Evolutionary conservation across 2,329 filamentous ascomycete genomes (phyloP).

Genomic region (Lecanicillium sp.): DNA sequence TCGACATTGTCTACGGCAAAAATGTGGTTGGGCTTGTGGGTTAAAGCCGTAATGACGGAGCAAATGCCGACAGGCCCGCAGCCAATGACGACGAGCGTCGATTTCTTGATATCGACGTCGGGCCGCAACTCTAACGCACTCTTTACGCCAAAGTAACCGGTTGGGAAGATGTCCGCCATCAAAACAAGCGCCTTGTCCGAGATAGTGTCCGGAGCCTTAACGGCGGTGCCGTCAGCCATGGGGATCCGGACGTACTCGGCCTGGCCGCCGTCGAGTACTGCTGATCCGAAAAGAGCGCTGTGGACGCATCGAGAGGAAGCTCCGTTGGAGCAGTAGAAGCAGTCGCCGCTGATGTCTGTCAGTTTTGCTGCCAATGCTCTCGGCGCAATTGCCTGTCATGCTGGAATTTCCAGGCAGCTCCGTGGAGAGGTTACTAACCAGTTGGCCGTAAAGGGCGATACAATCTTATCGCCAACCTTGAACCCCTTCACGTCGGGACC

Average conservation of each 20-base stretch:
- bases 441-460: constrained; percentile 75
- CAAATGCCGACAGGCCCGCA: constrained; percentile 84
- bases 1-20: constrained; percentile 75
- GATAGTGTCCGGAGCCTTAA: constrained; percentile 60
- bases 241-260: constrained; percentile 79
- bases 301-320: constrained; percentile 71
- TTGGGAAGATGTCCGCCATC: constrained; percentile 92
- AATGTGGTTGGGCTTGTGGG: constrained; percentile 66
- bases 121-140: constrained; percentile 64
- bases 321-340: constrained; percentile 77
- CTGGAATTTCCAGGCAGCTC: no score
- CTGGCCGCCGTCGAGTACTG: constrained; percentile 66
- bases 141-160: constrained; percentile 73
- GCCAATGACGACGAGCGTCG: constrained; percentile 72
- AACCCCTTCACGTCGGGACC: constrained; percentile 63
- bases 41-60: constrained; percentile 69
- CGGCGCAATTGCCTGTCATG: not conserved
- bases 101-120: constrained; percentile 28
- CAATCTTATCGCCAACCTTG: constrained; percentile 67
- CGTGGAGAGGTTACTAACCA: constrained; percentile 49
- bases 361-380: not conserved
- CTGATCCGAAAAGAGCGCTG: constrained; percentile 61
- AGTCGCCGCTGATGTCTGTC: constrained; percentile 36
- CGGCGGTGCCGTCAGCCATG: constrained; percentile 70
- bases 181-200: constrained; percentile 69